A percentile compares a stretch with the other conserved stretches of the same genome.
Conservation (phyloP, 768 basidiomycete genomes). For the Artomyces pyxidatus region DNA sequence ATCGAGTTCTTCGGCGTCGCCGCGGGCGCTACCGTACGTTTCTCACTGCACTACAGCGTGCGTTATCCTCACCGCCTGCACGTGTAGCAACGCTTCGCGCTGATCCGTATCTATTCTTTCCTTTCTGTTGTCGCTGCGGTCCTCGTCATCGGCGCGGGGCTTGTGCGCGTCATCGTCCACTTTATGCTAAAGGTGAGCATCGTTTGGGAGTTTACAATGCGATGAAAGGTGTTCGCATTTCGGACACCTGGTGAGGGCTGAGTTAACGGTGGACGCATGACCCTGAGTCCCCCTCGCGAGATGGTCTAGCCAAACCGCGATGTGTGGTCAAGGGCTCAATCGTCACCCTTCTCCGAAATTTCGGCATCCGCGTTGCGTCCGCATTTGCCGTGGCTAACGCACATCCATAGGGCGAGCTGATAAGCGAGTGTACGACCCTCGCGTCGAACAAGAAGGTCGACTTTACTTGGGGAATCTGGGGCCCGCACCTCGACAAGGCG, state of each 20-base stretch:
- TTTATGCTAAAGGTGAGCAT: conserved; percentile 70
- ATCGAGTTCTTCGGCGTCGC: conserved; percentile 52
- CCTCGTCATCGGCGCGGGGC: conserved; percentile 40
- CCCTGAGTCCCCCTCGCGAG: too few species aligned
- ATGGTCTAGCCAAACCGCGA: too few species aligned
- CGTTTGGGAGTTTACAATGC: too few species aligned
- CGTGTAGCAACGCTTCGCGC: conserved; percentile 24
- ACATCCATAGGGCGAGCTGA: conserved; percentile 46
- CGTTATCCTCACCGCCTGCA: not conserved
- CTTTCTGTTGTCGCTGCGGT: conserved; percentile 39
- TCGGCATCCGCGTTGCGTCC: too few species aligned
- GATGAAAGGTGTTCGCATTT: too few species aligned
- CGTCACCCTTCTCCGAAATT: too few species aligned
- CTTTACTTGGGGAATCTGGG: conserved; percentile 25
- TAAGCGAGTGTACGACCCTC: conserved; percentile 43
- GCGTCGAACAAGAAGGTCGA: conserved; percentile 26
- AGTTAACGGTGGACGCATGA: too few species aligned
- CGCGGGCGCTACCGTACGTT: conserved; percentile 44
- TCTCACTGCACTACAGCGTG: not conserved
- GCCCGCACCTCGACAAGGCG: conserved; percentile 15
- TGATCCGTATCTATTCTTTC: conserved; percentile 51
- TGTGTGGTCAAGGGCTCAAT: too few species aligned
- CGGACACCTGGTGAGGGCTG: too few species aligned
- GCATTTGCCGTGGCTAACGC: too few species aligned
- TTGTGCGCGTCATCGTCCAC: conserved; percentile 54